Percentiles rank a stretch among this genome's conserved stretches.
phyloP scores from a whole-genome alignment of 2,329 filamentous ascomycete genomes.

The Trichoderma sp. region DNA sequence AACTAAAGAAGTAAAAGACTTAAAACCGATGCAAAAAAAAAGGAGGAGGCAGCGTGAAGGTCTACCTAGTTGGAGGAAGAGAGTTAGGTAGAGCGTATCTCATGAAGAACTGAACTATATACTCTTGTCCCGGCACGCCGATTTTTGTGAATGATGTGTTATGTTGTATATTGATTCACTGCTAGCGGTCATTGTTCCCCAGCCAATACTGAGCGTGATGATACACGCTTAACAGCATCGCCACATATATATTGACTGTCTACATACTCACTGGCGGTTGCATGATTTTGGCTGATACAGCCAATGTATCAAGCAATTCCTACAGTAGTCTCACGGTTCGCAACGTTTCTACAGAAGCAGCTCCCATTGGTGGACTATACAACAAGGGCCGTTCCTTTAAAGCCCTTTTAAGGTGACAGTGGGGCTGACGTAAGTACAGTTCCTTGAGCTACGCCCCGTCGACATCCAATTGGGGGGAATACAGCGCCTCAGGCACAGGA shows the following conservation, averaged over 20 bases:
- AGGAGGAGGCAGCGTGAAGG: neutral
- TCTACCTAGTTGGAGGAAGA: neutral
- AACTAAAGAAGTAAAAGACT: conserved; percentile 35
- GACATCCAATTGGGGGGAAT: neutral
- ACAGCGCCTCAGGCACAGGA: neutral
- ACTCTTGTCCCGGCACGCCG: neutral
- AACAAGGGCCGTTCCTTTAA: neutral
- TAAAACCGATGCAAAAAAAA: conserved; percentile 21
- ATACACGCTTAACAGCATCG: neutral
- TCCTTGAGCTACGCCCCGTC: neutral
- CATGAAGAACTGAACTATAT: neutral
- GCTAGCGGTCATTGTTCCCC: neutral
- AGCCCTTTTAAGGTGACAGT: neutral
- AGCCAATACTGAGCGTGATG: neutral
- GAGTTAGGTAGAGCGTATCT: conserved; percentile 11
- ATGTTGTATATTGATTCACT: neutral
- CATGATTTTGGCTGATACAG: neutral
- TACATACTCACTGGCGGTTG: neutral
- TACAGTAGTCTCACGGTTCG: neutral
- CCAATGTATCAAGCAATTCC: neutral
- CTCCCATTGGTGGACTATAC: neutral
- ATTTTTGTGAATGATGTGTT: neutral
- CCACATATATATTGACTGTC: neutral
- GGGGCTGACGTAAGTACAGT: conserved; percentile 10
- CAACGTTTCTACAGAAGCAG: conserved; percentile 3